Base-by-base conservation (phyloP, 2,329 filamentous ascomycete genomes). In the Ascochyta clinopodiicola region DNA sequence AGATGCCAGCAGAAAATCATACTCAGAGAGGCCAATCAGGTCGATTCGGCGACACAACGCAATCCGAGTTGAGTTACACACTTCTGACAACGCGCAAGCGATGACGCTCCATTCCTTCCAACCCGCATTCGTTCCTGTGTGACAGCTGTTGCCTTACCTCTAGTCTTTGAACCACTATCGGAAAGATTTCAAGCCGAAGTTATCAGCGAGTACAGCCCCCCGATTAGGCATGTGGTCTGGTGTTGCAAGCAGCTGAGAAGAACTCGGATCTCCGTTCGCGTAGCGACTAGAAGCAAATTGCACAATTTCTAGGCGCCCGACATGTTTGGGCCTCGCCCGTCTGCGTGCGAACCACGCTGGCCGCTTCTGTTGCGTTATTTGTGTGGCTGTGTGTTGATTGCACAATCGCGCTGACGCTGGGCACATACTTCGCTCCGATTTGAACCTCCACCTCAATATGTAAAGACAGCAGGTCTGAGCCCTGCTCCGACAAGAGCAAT, bases 51-150 rank as follows among this genome's bases (percentile, higher is more conserved):
- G 44, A 34, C 25, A 15, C 27, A 49, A 32, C 25, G 10, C 27
- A 49, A 32, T 29, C 19, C 45, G 35, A 27, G 4, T 46, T 13
- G 37, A 37, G 40, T 46, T 44, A 34, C 46, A 56, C 42, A 10
- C 32, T 22, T 40, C 46, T 51, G 46, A 46, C 44, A 47, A 47
- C 31, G 15, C 42, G 46, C 42, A 47, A 46, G 46, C 17, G 42
- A 43, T 42, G 46, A 36, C 25, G 43, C 46, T 37, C 19, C 52
- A 56, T 56, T 51, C 46, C 52, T 56, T 56, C 43, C 31, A 37
- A 42, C 35, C 42, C 51, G 36, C 52, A 44, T 38, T 17, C 15
- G 27, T 51, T 24, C 13, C 29, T 37, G 52, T 51, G 43, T 21
- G 24, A 51, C 46, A 39, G 9, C 6, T 29, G 52, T 25, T 50